Base-by-base conservation (phyloP, 1,139 yeast species). In the Meyerozyma athensensis region DNA sequence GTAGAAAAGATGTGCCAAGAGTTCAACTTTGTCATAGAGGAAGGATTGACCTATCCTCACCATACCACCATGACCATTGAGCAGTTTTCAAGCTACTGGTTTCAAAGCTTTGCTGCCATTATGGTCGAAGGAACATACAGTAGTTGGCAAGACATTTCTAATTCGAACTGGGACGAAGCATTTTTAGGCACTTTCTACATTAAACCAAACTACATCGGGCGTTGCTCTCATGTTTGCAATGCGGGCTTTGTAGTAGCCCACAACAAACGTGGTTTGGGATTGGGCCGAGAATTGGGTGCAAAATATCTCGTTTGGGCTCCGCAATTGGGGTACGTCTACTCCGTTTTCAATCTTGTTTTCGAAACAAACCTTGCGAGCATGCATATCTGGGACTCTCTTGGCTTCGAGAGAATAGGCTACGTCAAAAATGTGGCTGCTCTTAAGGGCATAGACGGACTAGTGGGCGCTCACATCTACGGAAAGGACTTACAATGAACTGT, bases 261-360 rank as follows among this genome's bases (percentile, higher is more conserved):
- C 16, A 41, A 44, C 0, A 63, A 64, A 35, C 65, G 95, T 44
- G 89, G 90, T 0, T 54, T 70, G 35, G 75, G 79, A 1, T 56
- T 83, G 9, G 95, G 95, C 1, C 67, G 63, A 31, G 72, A 71
- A 18, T 53, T 86, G 54, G 95, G 90, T 7, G 58, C 60, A 39
- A 61, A 70, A 33, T 86, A 83, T 50, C 54, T 85, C 33, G 56
- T 59, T 32, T 74, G 81, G 72, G 95, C 89, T 0, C 87, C 89
- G 0, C 52, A 67, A 38, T 60, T 86, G 33, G 95, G 95, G 0
- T 86, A 80, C 58, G 77, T 71, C 4, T 84, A 83, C 52, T 79
- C 87, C 7, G 89, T 86, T n/a, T 86, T 83, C 65, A 86, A 86
- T 54, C 65, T 86, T 38, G 95, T 86, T 1, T 86, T 79, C 53